Conservation (phyloP, 331 rosid species). For the Quercus tomentella region DNA sequence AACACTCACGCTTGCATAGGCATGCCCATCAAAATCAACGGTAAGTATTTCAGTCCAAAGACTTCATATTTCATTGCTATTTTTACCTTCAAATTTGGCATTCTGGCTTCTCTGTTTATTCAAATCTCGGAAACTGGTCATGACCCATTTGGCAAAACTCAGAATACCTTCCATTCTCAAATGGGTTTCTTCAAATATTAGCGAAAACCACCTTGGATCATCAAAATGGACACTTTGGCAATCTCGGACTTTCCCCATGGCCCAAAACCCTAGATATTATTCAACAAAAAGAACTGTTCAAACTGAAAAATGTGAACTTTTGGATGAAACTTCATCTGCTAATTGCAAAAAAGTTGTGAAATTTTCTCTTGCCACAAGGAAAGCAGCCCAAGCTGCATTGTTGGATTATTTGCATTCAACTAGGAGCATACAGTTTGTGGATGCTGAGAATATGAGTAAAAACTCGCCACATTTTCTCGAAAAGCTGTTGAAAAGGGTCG, state of each 20-base stretch:
- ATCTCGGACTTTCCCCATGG: conserved; percentile 12
- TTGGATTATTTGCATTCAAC: conserved; percentile 74
- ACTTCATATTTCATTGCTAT: not conserved
- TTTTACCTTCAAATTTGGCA: not conserved
- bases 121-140: conserved; percentile 20
- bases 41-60: conserved; percentile 8
- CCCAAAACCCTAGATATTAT: conserved; percentile 40
- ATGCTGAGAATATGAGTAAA: conserved; percentile 74
- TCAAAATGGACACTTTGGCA: conserved; percentile 2
- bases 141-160: conserved; percentile 44
- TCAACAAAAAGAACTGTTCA: conserved; percentile 21
- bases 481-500: conserved; percentile 41
- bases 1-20: not conserved
- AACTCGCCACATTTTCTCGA: conserved; percentile 57
- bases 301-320: not conserved
- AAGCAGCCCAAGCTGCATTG: conserved; percentile 63
- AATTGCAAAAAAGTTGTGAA: not conserved
- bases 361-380: conserved; percentile 12
- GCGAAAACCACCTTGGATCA: conserved; percentile 10
- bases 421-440: conserved; percentile 54
- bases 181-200: conserved; percentile 20
- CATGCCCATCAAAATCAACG: not conserved
- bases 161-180: conserved; percentile 16
- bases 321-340: not conserved
- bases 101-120: not conserved